These are phyloP conservation scores for Pythium dissotocum DNA, from an alignment of 352 stramenopile species.

Conservation along the genomic window DNA sequence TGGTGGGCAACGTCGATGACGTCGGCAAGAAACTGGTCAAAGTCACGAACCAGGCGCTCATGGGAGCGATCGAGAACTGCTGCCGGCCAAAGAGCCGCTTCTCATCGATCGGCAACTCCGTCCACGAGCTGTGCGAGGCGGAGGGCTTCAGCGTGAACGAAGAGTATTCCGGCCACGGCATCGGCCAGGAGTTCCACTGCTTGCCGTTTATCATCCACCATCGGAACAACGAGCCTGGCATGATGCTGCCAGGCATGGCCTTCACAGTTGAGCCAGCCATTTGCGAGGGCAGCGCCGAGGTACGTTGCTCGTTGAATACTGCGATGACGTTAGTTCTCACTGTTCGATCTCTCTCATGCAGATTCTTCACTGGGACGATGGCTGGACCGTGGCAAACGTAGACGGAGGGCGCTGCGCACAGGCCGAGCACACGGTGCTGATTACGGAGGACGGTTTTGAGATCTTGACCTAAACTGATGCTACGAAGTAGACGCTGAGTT, in stretches of 20 bases:
- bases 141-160: constrained; percentile 81
- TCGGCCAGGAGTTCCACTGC: constrained; percentile 95
- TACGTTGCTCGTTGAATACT: constrained; percentile 23
- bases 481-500: neutral
- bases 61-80: constrained; percentile 85
- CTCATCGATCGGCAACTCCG: constrained; percentile 92
- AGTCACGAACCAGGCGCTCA: constrained; percentile 79
- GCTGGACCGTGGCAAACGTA: constrained; percentile 95
- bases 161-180: constrained; percentile 97
- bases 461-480: constrained; percentile 85
- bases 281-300: constrained; percentile 88
- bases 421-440: constrained; percentile 98
- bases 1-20: constrained; percentile 93
- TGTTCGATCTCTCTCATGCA: constrained; percentile 18
- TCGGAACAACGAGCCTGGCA: constrained; percentile 74
- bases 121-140: constrained; percentile 87
- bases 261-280: constrained; percentile 99
- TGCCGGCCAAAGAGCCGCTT: constrained; percentile 94
- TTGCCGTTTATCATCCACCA: constrained; percentile 94
- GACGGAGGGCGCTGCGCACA: constrained; percentile 94
- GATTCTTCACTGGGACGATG: constrained; percentile 93
- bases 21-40: constrained; percentile 87
- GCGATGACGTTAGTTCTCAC: neutral
- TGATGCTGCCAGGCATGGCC: constrained; percentile 93
- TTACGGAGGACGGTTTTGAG: constrained; percentile 94